Base-by-base conservation (phyloP, 2,329 filamentous ascomycete genomes). In the Colletotrichum sp. region DNA sequence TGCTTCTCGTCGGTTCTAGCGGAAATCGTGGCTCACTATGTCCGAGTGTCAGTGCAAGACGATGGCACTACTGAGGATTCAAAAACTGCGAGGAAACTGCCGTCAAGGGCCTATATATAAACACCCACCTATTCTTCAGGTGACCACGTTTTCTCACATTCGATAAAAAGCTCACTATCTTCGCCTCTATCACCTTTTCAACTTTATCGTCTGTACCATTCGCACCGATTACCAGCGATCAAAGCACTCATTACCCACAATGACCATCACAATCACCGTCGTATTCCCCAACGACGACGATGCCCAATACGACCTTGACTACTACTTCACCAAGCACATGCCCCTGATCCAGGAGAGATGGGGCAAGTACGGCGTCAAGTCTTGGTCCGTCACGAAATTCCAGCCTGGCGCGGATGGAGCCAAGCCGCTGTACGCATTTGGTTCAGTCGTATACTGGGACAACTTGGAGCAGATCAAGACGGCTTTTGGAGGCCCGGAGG, bases 1-100 rank as follows among this genome's bases (percentile, higher is more conserved):
- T 25, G 44, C 3, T 25, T 3, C 1, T 52, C 11, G 44, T 52
- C 44, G 44, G 44, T 8, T 22, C n/a, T 52, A 52, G 44, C 44
- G 44, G 44, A 52, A 8, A 52, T 52, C 22, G 1, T 48, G 1
- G 1, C n/a, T 22, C 0, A 22, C n/a, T 22, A 52, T 52, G n/a
- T 52, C 44, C 44, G 44, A 13, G 11, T 13, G 44, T 52, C 6
- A 22, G 0, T 22, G n/a, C 0, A 48, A 1, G 44, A 22, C 11
- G 44, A 13, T 6, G 9, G 1, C 15, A 3, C 12, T n/a, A 6
- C 19, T 12, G 2, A 22, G 0, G 6, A 0, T n/a, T 7, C 9
- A 4, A 13, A 7, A 48, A 48, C 0, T 13, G 44, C 44, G 44
- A 52, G n/a, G n/a, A 52, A 22, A 52, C 44, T 52, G n/a, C 44